Evolutionary conservation across 202 grass and related monocot species (phyloP), one percentile per base, ranked within the genome.

Genomic region (Zizania palustris): DNA sequence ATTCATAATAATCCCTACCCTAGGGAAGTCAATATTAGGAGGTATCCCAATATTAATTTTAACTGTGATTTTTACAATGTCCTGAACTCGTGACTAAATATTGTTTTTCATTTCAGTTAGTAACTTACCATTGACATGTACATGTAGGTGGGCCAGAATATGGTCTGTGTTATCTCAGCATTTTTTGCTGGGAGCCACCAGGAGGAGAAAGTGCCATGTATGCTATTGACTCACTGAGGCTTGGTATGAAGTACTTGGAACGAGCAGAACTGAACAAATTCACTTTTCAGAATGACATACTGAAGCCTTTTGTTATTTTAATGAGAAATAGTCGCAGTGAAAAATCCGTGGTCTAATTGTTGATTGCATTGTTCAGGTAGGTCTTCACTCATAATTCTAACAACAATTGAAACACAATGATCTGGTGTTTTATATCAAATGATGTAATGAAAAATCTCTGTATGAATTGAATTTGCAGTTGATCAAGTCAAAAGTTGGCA

Each of bases 401-500:
- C 21, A 53, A 63, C 48, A 34, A 20, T 44, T 77, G 11, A 80
- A 67, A 75, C 37, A 20, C 61, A 11, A 51, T 65, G 60, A 53
- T 60, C 20, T 83, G 20, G n/a, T 40, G 46, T 75, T 87, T 83
- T 61, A 74, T 80, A 79, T 56, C 46, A 53, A 71, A 76, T 76
- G 4, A 58, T 28, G 28, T 22, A 80, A 61, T 6, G 60, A 65
- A 69, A 65, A 67, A n/a, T 20, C 76, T 61, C 9, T 73, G 34
- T n/a, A 63, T 85, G 33, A 44, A 63, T 36, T 85, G 33, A 44
- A 63, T 36, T 33, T 86, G 79, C 85, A 96, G 93, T 69, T 99
- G 90, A 99, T 99, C 85, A 99, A 89, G 82, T 99, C 96, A 67
- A 99, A 99, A 75, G 96, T 99, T 79, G 92, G 96, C 58, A 99